Conservation (phyloP, 1,284 basidiomycete genomes). For the Leccinum griseonigrum region DNA sequence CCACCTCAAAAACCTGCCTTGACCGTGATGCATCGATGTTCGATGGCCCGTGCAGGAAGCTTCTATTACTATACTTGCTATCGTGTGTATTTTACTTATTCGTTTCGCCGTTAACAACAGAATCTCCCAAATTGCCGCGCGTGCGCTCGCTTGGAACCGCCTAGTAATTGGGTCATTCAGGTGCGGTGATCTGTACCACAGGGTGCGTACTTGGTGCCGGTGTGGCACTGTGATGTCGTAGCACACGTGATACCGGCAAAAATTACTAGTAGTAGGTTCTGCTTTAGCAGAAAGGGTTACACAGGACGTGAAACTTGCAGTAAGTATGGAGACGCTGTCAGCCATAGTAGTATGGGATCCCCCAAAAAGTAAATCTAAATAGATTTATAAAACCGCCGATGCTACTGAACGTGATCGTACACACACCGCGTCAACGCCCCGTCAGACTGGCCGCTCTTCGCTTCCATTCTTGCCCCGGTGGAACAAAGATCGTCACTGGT, state of each 20-base stretch:
- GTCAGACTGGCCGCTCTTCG: conserved; percentile 2
- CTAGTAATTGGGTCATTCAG: conserved; percentile 8
- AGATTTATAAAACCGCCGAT: conserved; percentile 13
- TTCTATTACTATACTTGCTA: conserved; percentile 17
- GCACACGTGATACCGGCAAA: conserved; percentile 30
- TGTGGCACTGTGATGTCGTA: not conserved
- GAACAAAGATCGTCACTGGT: conserved; percentile 20
- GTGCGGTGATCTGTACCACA: not conserved
- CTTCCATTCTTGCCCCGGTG: conserved; percentile 23
- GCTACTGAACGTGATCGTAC: conserved; percentile 10
- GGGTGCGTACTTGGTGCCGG: conserved; percentile 1
- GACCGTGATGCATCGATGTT: conserved; percentile 6
- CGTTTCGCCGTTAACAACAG: conserved; percentile 9
- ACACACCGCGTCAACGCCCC: not conserved
- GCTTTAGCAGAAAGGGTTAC: conserved; percentile 17
- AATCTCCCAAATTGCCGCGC: not conserved
- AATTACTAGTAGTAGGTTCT: conserved; percentile 12
- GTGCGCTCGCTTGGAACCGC: conserved; percentile 3
- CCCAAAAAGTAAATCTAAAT: not conserved
- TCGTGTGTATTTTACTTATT: conserved; percentile 4
- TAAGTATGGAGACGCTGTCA: conserved; percentile 22
- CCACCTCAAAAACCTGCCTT: not conserved
- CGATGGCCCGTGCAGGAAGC: conserved; percentile 8
- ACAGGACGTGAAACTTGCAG: not conserved
- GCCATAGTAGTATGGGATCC: conserved; percentile 1